A percentile compares a stretch with the other conserved stretches of the same genome.
phyloP scores from a whole-genome alignment of 441 rosid genomes.

The Gossypium trilobum region DNA sequence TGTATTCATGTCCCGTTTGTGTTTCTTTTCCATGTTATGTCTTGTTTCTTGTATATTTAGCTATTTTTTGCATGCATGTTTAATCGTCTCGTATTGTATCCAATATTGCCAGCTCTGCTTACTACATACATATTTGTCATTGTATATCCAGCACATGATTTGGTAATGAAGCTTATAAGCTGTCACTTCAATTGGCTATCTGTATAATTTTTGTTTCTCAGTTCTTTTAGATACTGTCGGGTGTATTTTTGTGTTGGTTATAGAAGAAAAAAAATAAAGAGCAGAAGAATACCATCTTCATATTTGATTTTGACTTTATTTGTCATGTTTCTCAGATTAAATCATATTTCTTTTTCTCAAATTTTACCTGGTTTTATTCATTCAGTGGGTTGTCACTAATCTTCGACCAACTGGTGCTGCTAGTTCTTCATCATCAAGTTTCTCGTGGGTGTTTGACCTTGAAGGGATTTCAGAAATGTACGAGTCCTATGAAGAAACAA shows the following conservation, averaged over 20 bases:
- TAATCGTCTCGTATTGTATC: background rate
- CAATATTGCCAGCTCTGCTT: background rate
- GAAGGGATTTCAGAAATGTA: slow-evolving; percentile 73
- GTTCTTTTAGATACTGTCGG: background rate
- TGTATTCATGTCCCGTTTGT: background rate
- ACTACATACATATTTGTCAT: background rate
- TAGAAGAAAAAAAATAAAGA: background rate
- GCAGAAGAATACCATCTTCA: background rate
- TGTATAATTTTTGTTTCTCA: background rate
- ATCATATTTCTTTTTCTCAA: background rate
- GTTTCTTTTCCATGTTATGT: background rate
- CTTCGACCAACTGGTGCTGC: slow-evolving; percentile 38
- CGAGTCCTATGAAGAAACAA: slow-evolving; percentile 79
- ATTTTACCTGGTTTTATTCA: slow-evolving; percentile 1
- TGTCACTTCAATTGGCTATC: slow-evolving; percentile 9
- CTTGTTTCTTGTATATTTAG: background rate
- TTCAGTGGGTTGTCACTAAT: slow-evolving; percentile 84
- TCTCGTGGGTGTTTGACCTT: slow-evolving; percentile 79
- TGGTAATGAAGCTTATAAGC: background rate
- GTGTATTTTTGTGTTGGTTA: background rate
- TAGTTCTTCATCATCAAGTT: slow-evolving; percentile 40
- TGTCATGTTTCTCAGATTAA: background rate
- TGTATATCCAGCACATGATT: background rate
- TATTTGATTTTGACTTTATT: slow-evolving; percentile 1
- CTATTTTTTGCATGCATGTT: background rate